Evolutionary conservation across 352 stramenopile genomes (phyloP).

Genomic region (Pythium brachiatum): DNA sequence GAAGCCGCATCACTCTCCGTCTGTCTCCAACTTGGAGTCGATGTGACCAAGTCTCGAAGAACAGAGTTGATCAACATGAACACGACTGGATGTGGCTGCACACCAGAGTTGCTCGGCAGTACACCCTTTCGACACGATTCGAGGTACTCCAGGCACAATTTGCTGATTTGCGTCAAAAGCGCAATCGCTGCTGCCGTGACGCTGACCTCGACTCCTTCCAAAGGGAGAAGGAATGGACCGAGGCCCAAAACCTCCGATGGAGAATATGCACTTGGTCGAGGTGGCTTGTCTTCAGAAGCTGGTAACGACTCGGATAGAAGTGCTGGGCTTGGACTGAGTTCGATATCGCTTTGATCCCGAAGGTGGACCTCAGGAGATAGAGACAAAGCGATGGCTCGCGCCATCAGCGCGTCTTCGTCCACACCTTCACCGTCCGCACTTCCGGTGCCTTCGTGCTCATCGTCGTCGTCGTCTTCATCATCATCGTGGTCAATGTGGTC

Average conservation of each 20-base stretch:
- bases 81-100: conserved; percentile 80
- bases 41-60: conserved; percentile 43
- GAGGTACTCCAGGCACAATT: conserved; percentile 73
- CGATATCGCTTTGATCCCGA: conserved; percentile 47
- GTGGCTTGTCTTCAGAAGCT: conserved; percentile 15
- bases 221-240: conserved; percentile 55
- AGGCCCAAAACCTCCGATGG: conserved; percentile 65
- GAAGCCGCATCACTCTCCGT: conserved; percentile 10
- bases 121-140: conserved; percentile 64
- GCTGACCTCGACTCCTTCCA: conserved; percentile 43
- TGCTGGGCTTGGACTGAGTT: conserved; percentile 24
- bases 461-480: conserved; percentile 46
- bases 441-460: conserved; percentile 56
- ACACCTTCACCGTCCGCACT: conserved; percentile 64
- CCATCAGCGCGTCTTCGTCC: conserved; percentile 89
- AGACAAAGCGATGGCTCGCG: conserved; percentile 83
- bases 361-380: conserved; percentile 79
- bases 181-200: conserved; percentile 48
- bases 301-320: conserved; percentile 13
- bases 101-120: conserved; percentile 53
- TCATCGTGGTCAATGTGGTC: conserved; percentile 42
- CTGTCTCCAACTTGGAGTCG: conserved; percentile 27
- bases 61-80: conserved; percentile 89
- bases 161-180: conserved; percentile 60
- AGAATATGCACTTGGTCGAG: conserved; percentile 56